Percentiles rank a stretch among this genome's conserved stretches.
These are phyloP conservation scores for Musa balbisiana DNA, from an alignment of 202 grass and related monocot species.

Conservation along the genomic window DNA sequence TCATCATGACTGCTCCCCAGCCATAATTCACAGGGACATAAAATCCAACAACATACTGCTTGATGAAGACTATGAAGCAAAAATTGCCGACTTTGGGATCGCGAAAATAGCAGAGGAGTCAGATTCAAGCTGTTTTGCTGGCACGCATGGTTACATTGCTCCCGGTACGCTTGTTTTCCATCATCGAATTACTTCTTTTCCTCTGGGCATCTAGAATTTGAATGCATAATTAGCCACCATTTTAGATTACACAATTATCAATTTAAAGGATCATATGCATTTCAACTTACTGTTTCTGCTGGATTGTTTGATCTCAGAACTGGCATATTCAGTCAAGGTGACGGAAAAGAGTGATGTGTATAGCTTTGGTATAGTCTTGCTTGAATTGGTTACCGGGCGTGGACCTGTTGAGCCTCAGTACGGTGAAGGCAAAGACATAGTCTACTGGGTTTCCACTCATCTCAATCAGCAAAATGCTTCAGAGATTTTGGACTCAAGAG, in stretches of 20 bases:
- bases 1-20: constrained; percentile 58
- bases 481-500: constrained; percentile 37
- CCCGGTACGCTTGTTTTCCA: constrained; percentile 36
- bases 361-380: constrained; percentile 43
- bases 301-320: constrained; percentile 29
- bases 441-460: constrained; percentile 40
- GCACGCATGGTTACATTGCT: constrained; percentile 69
- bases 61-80: constrained; percentile 52
- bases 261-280: too few species aligned
- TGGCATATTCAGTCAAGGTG: constrained; percentile 49
- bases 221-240: too few species aligned
- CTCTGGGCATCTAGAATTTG: too few species aligned
- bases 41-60: constrained; percentile 69
- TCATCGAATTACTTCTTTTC: neutral
- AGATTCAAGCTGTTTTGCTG: constrained; percentile 41
- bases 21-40: constrained; percentile 72
- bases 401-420: constrained; percentile 36
- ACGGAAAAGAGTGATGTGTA: constrained; percentile 52
- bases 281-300: neutral
- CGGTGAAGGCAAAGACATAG: constrained; percentile 28
- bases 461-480: constrained; percentile 25
- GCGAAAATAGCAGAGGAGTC: constrained; percentile 56
- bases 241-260: too few species aligned
- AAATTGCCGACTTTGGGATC: constrained; percentile 64
- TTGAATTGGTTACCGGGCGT: constrained; percentile 53